A percentile compares a stretch with the other conserved stretches of the same genome.
Conservation (phyloP, 371 early-diverging fungal genomes). For the Mucor irregularis region DNA sequence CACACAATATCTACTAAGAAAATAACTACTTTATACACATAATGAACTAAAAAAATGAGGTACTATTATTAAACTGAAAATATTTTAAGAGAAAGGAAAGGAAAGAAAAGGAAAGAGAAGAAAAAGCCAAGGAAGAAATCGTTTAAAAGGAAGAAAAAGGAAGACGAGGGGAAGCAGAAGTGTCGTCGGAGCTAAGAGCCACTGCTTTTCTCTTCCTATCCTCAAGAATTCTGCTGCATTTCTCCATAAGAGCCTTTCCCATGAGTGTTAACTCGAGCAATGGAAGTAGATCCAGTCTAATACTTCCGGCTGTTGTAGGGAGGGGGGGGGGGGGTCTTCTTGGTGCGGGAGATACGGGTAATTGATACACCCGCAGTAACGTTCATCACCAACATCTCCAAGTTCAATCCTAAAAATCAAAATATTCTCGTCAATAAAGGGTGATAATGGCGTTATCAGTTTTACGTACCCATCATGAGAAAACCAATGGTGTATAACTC, state of each 20-base stretch:
- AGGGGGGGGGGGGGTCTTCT: slow-evolving; percentile 7
- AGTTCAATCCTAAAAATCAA: slow-evolving; percentile 7
- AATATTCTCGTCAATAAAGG: slow-evolving; percentile 11
- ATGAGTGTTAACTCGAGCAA: slow-evolving; percentile 11
- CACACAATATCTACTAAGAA: too few relatives aligned
- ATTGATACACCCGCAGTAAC: slow-evolving; percentile 5
- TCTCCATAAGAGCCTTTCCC: slow-evolving; percentile 6
- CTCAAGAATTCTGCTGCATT: not conserved
- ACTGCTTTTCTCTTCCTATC: slow-evolving; percentile 10
- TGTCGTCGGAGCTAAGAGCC: not conserved
- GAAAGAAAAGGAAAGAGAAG: too few relatives aligned
- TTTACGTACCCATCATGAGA: slow-evolving; percentile 15
- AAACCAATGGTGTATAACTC: slow-evolving; percentile 6
- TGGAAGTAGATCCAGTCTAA: slow-evolving; percentile 10
- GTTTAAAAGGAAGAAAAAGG: slow-evolving; percentile 1
- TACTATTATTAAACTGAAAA: too few relatives aligned
- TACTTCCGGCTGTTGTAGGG: not conserved
- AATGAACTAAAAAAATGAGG: too few relatives aligned
- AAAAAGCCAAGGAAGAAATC: slow-evolving; percentile 1
- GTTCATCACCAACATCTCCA: slow-evolving; percentile 11
- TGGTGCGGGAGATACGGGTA: slow-evolving; percentile 1
- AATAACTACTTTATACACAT: too few relatives aligned
- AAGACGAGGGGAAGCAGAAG: slow-evolving; percentile 3
- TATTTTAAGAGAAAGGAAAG: too few relatives aligned
- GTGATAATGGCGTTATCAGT: slow-evolving; percentile 9